Evolutionary conservation across 2,329 filamentous ascomycete genomes (phyloP).

Genomic region (Cladophialophora chaetospira): DNA sequence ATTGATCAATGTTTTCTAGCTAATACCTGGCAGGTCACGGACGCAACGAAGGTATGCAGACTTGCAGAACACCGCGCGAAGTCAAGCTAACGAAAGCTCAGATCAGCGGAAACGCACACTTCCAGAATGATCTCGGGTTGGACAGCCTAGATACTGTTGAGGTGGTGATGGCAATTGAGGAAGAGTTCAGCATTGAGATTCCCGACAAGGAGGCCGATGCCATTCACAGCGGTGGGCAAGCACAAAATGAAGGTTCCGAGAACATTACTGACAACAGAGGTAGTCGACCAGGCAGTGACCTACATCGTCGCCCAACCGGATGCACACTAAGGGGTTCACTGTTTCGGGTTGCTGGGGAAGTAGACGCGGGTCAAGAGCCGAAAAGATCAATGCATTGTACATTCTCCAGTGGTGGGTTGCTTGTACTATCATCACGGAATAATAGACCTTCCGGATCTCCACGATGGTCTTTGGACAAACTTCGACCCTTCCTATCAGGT

Average conservation of each 20-base stretch:
- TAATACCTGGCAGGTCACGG: constrained; percentile 44
- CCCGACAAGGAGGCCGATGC: constrained; percentile 94
- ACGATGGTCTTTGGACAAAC: constrained; percentile 22
- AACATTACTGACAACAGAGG: constrained; percentile 34
- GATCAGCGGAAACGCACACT: constrained; percentile 85
- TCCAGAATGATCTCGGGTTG: constrained; percentile 93
- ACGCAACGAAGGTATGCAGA: constrained; percentile 57
- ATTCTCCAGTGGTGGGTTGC: constrained; percentile 22
- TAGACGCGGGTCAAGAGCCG: constrained; percentile 23
- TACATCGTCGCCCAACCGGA: constrained; percentile 94
- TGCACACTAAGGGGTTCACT: constrained; percentile 43
- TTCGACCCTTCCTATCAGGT: neutral
- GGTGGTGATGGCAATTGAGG: constrained; percentile 99
- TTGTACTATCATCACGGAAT: constrained; percentile 30
- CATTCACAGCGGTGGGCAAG: constrained; percentile 92
- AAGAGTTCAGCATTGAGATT: constrained; percentile 94
- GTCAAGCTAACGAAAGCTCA: constrained; percentile 46
- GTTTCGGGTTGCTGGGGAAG: neutral
- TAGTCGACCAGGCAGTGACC: constrained; percentile 91
- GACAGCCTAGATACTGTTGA: constrained; percentile 98
- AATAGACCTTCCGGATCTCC: constrained; percentile 28
- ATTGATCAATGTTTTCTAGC: constrained; percentile 5
- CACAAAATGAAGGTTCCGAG: constrained; percentile 26
- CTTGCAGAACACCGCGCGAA: neutral
- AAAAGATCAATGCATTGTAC: constrained; percentile 26